phyloP scores from a whole-genome alignment of 1,284 basidiomycete species.

The Mixia osmundae region DNA sequence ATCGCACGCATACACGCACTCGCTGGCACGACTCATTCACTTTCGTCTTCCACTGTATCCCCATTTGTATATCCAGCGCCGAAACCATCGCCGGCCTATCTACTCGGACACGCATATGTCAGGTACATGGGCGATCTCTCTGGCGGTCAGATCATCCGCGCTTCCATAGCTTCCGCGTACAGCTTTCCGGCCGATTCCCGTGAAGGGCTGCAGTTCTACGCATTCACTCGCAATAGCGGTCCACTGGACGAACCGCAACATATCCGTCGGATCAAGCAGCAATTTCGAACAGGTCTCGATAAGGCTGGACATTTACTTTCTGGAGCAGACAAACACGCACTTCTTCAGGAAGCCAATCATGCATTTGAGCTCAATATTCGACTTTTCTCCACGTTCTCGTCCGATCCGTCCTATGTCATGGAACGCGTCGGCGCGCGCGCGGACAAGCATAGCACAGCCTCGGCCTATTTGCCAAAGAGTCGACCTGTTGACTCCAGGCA shows the following conservation, averaged over 20 bases:
- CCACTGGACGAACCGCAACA: constrained; percentile 32
- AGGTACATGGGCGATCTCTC: constrained; percentile 66
- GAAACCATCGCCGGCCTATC: constrained; percentile 29
- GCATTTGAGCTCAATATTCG: constrained; percentile 44
- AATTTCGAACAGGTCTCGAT: constrained; percentile 53
- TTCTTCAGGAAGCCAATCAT: constrained; percentile 38
- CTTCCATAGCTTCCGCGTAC: constrained; percentile 40
- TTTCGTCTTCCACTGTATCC: neutral
- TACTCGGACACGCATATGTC: constrained; percentile 57
- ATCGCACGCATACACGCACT: constrained; percentile 28
- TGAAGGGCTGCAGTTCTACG: constrained; percentile 39
- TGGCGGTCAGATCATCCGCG: constrained; percentile 51
- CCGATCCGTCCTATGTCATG: too few species aligned
- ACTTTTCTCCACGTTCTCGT: constrained; percentile 28
- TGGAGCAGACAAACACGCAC: constrained; percentile 20
- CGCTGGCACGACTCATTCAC: constrained; percentile 8
- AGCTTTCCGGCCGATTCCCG: constrained; percentile 24
- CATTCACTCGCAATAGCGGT: constrained; percentile 29
- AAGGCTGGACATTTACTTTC: constrained; percentile 29
- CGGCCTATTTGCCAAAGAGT: too few species aligned
- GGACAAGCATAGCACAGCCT: too few species aligned
- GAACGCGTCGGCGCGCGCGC: too few species aligned
- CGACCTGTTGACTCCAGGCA: too few species aligned
- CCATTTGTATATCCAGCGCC: constrained; percentile 22
- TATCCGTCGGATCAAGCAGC: constrained; percentile 50